These are phyloP conservation scores for Ascochyta lentis DNA, from an alignment of 2,329 filamentous ascomycete genomes.

Conservation along the genomic window DNA sequence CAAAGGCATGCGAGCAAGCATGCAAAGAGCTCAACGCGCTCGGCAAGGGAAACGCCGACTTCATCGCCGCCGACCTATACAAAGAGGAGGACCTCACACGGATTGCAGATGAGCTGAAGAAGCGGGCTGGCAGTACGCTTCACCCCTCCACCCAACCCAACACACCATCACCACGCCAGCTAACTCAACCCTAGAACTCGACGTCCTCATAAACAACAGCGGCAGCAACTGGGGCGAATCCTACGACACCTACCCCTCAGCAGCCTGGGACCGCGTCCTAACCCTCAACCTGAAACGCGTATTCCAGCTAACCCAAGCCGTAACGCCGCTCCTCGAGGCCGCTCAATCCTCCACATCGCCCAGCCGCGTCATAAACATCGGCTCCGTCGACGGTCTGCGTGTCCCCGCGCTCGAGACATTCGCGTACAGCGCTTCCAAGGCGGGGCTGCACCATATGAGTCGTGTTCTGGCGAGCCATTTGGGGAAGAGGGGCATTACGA, in stretches of 20 bases:
- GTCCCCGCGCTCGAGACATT: constrained; percentile 66
- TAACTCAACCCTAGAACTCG: constrained; percentile 51
- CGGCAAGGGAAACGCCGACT: constrained; percentile 64
- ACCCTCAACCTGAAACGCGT: constrained; percentile 68
- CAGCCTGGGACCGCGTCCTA: constrained; percentile 63
- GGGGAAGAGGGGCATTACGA: constrained; percentile 66
- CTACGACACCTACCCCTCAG: constrained; percentile 63
- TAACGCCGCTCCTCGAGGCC: constrained; percentile 67
- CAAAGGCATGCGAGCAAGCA: constrained; percentile 65
- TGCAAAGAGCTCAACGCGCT: constrained; percentile 63
- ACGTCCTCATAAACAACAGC: constrained; percentile 71
- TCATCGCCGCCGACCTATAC: constrained; percentile 68
- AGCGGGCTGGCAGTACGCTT: constrained; percentile 54
- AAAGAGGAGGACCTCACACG: constrained; percentile 65
- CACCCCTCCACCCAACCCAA: background rate
- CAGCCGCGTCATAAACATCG: constrained; percentile 69
- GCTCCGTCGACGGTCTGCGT: constrained; percentile 67
- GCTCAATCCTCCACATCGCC: constrained; percentile 55
- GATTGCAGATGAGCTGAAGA: constrained; percentile 64
- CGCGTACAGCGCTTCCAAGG: constrained; percentile 68
- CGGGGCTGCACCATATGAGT: constrained; percentile 68
- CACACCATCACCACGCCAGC: background rate
- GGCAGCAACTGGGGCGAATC: constrained; percentile 70
- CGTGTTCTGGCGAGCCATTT: constrained; percentile 69
- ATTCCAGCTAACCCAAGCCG: constrained; percentile 69